Conservation (phyloP, 495 filamentous ascomycete genomes). For the Neurospora tetrasperma region DNA sequence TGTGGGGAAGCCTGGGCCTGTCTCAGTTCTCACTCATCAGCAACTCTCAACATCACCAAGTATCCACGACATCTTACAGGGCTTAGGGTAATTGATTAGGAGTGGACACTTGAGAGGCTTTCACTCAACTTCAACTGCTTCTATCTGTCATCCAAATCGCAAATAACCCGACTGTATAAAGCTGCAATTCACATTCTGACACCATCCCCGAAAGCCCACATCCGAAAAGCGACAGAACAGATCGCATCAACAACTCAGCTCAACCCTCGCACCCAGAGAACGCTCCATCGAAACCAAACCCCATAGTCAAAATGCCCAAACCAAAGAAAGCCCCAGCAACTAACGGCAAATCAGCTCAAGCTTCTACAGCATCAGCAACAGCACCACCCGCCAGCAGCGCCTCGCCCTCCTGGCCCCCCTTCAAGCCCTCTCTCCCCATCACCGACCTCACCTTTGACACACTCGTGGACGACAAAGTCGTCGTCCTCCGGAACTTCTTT, state of each 20-base stretch:
- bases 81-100: no score
- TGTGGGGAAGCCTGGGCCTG: background rate
- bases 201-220: background rate
- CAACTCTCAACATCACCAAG: no score
- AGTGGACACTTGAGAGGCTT: no score
- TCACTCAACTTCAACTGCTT: no score
- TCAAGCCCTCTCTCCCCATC: conserved; percentile 62
- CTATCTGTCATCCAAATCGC: no score
- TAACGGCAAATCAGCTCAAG: background rate
- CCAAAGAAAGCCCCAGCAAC: background rate
- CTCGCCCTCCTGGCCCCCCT: conserved; percentile 63
- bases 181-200: background rate
- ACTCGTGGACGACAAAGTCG: conserved; percentile 50
- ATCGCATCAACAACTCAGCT: background rate
- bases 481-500: conserved; percentile 69
- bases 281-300: background rate
- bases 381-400: background rate
- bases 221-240: background rate
- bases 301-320: background rate
- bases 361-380: background rate
- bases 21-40: background rate
- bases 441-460: conserved; percentile 53
- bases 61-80: no score
- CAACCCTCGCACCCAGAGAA: background rate
- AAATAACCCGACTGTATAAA: background rate